Evolutionary conservation across 345 rosid species (phyloP).

Genomic region (Lumnitzera littorea): DNA sequence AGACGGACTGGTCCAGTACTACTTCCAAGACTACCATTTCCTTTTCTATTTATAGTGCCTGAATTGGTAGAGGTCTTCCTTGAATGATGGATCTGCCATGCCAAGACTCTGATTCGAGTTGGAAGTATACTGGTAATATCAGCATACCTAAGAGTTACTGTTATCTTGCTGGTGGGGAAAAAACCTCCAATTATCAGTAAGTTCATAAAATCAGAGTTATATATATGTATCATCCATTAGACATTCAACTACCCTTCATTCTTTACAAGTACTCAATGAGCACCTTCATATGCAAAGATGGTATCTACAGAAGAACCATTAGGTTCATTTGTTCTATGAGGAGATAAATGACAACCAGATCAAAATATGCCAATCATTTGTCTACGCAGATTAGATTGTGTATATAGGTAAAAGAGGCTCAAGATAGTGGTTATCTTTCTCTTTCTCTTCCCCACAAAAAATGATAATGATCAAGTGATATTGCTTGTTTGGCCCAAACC

Average conservation of each 20-base stretch:
- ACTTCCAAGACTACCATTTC: conserved; percentile 26
- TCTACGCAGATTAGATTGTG: no score
- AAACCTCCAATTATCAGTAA: not conserved
- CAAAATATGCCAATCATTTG: no score
- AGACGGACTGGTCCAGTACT: conserved; percentile 50
- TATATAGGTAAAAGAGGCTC: no score
- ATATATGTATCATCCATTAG: not conserved
- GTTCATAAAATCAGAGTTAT: not conserved
- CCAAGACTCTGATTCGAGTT: conserved; percentile 64
- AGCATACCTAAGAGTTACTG: conserved; percentile 68
- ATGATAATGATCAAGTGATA: no score
- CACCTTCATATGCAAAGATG: no score
- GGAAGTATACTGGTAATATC: conserved; percentile 77
- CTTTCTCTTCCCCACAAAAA: no score
- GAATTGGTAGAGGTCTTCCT: conserved; percentile 38
- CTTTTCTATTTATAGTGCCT: conserved; percentile 12
- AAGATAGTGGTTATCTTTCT: no score
- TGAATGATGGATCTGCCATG: conserved; percentile 60
- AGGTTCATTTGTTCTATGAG: no score
- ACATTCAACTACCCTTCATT: not conserved
- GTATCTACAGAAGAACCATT: no score
- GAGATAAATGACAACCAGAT: no score
- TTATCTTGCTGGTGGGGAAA: conserved; percentile 63
- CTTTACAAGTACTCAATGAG: no score
- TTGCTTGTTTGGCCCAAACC: no score